phyloP scores from a whole-genome alignment of 192 early-diverging fungal genomes.

The Entomortierella lignicola region DNA sequence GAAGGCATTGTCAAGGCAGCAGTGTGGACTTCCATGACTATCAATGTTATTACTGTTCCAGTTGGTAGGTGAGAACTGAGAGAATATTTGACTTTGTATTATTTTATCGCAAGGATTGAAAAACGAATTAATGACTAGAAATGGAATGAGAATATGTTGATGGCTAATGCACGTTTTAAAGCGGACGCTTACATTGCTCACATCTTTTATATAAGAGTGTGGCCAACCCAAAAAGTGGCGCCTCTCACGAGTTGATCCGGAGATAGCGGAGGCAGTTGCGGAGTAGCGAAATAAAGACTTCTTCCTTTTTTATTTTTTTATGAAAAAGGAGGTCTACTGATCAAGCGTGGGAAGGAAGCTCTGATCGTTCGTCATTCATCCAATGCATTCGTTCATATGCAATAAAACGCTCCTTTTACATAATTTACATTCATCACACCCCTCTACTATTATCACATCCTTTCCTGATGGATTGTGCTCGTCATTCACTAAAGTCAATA shows the following conservation, averaged over 20 bases:
- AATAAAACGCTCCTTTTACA: no score
- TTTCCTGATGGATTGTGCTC: no score
- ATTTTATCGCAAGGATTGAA: no score
- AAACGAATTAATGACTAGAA: not conserved
- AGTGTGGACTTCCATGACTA: constrained; percentile 36
- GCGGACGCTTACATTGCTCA: not conserved
- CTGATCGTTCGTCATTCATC: not conserved
- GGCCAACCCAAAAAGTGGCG: not conserved
- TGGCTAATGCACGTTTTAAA: not conserved
- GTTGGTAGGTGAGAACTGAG: not conserved
- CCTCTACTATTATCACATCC: no score
- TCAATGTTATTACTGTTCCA: not conserved
- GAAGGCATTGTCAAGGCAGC: constrained; percentile 14
- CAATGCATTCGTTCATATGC: not conserved
- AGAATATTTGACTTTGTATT: no score
- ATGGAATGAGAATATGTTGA: not conserved
- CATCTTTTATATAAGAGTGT: not conserved
- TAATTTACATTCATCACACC: no score
- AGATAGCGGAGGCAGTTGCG: not conserved
- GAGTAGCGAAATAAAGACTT: no score
- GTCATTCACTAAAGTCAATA: no score
- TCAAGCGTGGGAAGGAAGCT: not conserved
- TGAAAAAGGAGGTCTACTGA: not conserved
- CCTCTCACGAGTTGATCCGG: constrained; percentile 1
- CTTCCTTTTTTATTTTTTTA: no score